Percentiles rank a stretch among this genome's conserved stretches.
Conservation (phyloP, 352 stramenopile genomes). For the Phytophthora fragariaefolia region DNA sequence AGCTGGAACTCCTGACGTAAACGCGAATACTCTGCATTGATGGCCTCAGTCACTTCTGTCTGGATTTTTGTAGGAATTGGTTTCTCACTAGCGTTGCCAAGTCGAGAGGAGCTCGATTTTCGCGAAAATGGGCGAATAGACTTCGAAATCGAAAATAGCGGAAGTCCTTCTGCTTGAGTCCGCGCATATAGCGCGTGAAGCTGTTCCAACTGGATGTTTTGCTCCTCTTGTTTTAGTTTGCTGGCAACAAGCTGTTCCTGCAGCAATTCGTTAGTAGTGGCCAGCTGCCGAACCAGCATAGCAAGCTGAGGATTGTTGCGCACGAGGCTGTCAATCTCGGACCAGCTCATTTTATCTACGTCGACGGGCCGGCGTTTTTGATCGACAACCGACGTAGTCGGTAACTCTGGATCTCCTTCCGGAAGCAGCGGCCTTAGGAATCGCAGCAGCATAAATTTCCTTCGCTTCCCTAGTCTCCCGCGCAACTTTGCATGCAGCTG, state of each 20-base stretch:
- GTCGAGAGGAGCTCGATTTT: slow-evolving; percentile 8
- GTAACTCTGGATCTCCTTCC: not conserved
- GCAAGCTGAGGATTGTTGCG: slow-evolving; percentile 35
- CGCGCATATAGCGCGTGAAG: slow-evolving; percentile 63
- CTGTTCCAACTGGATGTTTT: slow-evolving; percentile 69
- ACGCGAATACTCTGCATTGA: slow-evolving; percentile 48
- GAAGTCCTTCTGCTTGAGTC: slow-evolving; percentile 43
- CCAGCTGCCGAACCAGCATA: slow-evolving; percentile 49
- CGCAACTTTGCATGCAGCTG: slow-evolving; percentile 33
- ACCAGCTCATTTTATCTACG: not conserved
- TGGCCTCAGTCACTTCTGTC: slow-evolving; percentile 58
- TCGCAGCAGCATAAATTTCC: slow-evolving; percentile 51
- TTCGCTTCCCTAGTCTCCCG: slow-evolving; percentile 7
- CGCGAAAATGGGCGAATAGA: slow-evolving; percentile 43
- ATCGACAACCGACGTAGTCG: not conserved
- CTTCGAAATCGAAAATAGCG: slow-evolving; percentile 50
- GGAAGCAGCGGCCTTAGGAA: slow-evolving; percentile 34
- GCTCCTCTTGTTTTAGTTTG: slow-evolving; percentile 61
- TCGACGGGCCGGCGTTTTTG: not conserved
- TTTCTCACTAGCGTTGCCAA: slow-evolving; percentile 16
- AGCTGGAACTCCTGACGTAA: slow-evolving; percentile 51
- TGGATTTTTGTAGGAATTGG: slow-evolving; percentile 39
- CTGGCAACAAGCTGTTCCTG: slow-evolving; percentile 60
- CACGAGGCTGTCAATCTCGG: slow-evolving; percentile 19
- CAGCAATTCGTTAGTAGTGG: slow-evolving; percentile 47